Percentiles rank a stretch among this genome's conserved stretches.
These are phyloP conservation scores for Podaxis sp. DNA, from an alignment of 768 basidiomycete genomes.

Conservation along the genomic window DNA sequence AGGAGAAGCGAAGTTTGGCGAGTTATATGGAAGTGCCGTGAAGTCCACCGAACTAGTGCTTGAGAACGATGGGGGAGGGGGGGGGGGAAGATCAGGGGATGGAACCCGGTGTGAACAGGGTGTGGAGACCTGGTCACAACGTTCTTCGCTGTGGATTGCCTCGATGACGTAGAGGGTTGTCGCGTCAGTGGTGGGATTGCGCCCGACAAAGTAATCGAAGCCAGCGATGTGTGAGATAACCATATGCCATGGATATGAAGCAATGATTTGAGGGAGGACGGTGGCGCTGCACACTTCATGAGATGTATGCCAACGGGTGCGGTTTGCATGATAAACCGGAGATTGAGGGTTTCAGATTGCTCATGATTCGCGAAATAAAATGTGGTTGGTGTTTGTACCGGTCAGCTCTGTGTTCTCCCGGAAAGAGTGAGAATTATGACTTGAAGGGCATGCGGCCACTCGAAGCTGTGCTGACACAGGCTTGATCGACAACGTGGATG, in stretches of 20 bases:
- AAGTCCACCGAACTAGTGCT: background rate
- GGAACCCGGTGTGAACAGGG: background rate
- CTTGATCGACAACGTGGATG: slow-evolving; percentile 2
- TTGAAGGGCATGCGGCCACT: background rate
- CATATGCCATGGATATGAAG: background rate
- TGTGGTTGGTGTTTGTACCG: background rate
- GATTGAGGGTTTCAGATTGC: background rate
- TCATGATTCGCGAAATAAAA: background rate
- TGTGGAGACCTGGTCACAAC: background rate
- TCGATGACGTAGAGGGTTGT: slow-evolving; percentile 5
- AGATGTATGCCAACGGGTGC: background rate
- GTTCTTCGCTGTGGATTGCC: background rate
- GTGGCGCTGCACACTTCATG: background rate
- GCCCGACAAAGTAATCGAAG: background rate
- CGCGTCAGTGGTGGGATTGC: background rate
- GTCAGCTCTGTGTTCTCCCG: background rate
- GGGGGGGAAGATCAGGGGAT: background rate
- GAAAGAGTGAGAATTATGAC: background rate
- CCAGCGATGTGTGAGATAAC: background rate
- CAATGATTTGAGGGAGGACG: background rate
- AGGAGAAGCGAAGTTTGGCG: background rate
- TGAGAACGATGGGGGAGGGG: background rate
- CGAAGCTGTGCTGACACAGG: slow-evolving; percentile 8
- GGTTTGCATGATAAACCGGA: background rate
- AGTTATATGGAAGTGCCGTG: background rate